phyloP scores from a whole-genome alignment of 306 rosid species.

The Sechiopsis laciniata region DNA sequence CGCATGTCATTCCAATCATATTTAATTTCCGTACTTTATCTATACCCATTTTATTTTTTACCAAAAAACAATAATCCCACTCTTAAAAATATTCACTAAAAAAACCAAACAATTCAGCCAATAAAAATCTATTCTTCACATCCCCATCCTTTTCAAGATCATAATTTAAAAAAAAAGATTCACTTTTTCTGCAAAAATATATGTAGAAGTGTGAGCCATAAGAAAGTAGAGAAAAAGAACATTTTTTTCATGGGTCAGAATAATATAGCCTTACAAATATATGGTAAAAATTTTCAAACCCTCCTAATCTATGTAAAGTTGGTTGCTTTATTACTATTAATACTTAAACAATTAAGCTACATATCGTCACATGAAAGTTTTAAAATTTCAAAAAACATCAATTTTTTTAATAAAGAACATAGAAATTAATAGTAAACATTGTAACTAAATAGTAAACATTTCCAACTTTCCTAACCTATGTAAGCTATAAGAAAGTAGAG shows the following conservation, averaged over 20 bases:
- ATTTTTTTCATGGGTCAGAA: no score
- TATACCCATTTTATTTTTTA: not conserved
- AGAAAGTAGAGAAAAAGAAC: no score
- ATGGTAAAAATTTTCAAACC: not conserved
- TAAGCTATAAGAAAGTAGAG: no score
- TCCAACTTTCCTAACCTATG: no score
- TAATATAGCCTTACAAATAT: not conserved
- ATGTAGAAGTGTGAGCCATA: not conserved
- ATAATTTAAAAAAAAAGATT: not conserved
- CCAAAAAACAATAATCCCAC: not conserved
- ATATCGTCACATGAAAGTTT: not conserved
- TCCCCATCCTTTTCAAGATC: not conserved
- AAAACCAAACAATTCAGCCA: not conserved
- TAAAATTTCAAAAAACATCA: no score
- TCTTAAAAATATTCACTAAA: no score
- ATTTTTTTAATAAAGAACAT: no score
- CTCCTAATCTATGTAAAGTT: not conserved
- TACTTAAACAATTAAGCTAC: not conserved
- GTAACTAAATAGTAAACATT: no score
- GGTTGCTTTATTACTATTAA: not conserved
- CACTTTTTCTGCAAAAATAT: not conserved
- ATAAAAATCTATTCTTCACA: not conserved
- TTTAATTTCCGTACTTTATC: not conserved
- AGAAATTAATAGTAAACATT: no score
- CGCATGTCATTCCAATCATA: constrained; percentile 9